Percentiles rank a stretch among this genome's conserved stretches.
Evolutionary conservation across 345 rosid genomes (phyloP).

Genomic region (Jatropha curcas): DNA sequence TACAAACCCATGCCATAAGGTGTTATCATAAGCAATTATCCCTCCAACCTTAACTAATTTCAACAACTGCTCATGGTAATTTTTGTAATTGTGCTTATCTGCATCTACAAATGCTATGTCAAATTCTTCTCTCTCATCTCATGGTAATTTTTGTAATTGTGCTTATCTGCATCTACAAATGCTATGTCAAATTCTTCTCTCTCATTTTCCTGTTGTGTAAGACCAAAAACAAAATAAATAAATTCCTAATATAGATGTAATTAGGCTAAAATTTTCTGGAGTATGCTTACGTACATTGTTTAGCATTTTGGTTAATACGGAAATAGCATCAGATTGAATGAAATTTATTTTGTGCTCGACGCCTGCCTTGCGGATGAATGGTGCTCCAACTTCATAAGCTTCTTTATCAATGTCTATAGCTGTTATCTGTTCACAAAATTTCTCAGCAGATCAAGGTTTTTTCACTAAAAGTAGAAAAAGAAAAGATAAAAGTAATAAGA

Average conservation of each 20-base stretch:
- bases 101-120: conserved; percentile 67
- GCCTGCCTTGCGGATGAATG: conserved; percentile 49
- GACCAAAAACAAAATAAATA: no score
- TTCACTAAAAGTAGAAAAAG: no score
- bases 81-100: conserved; percentile 9
- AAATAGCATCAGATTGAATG: conserved; percentile 36
- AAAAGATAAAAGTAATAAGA: no score
- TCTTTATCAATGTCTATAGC: conserved; percentile 43
- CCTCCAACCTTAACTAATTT: conserved; percentile 59
- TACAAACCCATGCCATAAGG: conserved; percentile 47
- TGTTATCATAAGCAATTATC: conserved; percentile 56
- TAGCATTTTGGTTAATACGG: conserved; percentile 40
- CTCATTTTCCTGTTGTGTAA: not conserved
- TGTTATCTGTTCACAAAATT: conserved; percentile 38
- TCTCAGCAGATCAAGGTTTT: no score
- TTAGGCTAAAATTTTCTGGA: not conserved
- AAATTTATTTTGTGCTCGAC: conserved; percentile 56
- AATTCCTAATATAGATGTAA: no score
- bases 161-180: conserved; percentile 60
- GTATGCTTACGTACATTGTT: conserved; percentile 2
- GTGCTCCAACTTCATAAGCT: conserved; percentile 44
- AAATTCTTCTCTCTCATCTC: conserved; percentile 28
- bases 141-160: conserved; percentile 30
- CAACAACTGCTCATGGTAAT: conserved; percentile 43
- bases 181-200: conserved; percentile 42